Percentiles rank a stretch among this genome's conserved stretches.
phyloP scores from a whole-genome alignment of 768 basidiomycete species.

The Pulveroboletus sp. region DNA sequence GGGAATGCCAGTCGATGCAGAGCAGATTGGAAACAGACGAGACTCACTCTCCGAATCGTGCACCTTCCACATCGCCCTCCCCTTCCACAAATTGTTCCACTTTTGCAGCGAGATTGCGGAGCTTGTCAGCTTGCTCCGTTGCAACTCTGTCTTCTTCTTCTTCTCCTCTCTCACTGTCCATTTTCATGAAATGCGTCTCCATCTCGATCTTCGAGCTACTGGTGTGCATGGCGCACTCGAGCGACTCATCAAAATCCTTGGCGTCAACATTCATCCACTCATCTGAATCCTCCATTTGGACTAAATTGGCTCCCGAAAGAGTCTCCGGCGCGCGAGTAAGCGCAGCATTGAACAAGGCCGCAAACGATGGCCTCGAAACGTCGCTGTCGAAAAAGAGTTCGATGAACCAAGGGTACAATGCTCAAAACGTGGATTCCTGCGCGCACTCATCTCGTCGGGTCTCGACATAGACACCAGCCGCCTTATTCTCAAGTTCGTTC shows the following conservation, averaged over 20 bases:
- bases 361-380: slow-evolving; percentile 68
- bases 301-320: slow-evolving; percentile 9
- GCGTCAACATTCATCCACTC: slow-evolving; percentile 83
- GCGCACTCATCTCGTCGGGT: slow-evolving; percentile 65
- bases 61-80: slow-evolving; percentile 85
- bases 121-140: slow-evolving; percentile 60
- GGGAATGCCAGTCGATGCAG: background rate
- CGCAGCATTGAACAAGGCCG: slow-evolving; percentile 63
- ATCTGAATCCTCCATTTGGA: slow-evolving; percentile 62
- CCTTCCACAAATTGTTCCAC: slow-evolving; percentile 91
- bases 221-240: slow-evolving; percentile 40
- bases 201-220: slow-evolving; percentile 9
- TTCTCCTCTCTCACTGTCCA: slow-evolving; percentile 33
- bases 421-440: background rate
- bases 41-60: slow-evolving; percentile 83
- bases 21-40: background rate
- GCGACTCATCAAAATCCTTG: slow-evolving; percentile 68
- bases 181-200: slow-evolving; percentile 44
- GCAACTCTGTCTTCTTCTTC: slow-evolving; percentile 48
- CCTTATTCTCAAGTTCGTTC: slow-evolving; percentile 68
- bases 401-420: slow-evolving; percentile 1
- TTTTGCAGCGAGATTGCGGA: slow-evolving; percentile 75
- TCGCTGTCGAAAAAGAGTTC: slow-evolving; percentile 34
- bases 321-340: slow-evolving; percentile 40
- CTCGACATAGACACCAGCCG: slow-evolving; percentile 60